Base-by-base conservation (phyloP, 1,139 yeast genomes). In the Kodamaea derodonti region DNA sequence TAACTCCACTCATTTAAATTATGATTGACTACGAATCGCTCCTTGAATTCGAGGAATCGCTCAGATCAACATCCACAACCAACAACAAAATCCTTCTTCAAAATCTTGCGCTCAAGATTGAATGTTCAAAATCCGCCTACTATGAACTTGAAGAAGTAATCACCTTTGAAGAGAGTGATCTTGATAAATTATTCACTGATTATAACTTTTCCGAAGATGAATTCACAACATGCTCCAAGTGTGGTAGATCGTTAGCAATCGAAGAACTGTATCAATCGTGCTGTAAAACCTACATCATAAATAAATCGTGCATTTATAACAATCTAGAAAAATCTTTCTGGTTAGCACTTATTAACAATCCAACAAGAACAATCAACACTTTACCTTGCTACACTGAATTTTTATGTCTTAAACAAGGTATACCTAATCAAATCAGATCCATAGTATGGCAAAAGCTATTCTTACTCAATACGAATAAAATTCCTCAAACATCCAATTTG, bases 331-430 rank as follows among this genome's bases (percentile, higher is more conserved):
- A 52, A 25, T 56, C 64, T 4, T 74, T 58, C 45, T 73, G 78
- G 78, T 48, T 65, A 35, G 58, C 69, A 25, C 70, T 73, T 36
- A 52, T 74, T 27, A 62, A 60, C 36, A 61, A 67, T 42, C 75
- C 75, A 2, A 59, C 70, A 13, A 59, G 65, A 33, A 72, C 78
- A 20, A 58, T 71, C 35, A 59, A 66, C 34, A 62, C 73, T 1
- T 55, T 73, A 27, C 79, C 80, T 4, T 58, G 65, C 47, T 72
- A 69, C 42, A 64, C 77, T 9, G 65, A 69, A 42, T 57, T 65
- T 42, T 49, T 65, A 20, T 58, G 66, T 36, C 49, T 67, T 34
- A 64, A 64, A 36, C 69, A 65, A 36, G 71, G 72, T 3, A 54
- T 69, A 14, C 75, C 74, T 9, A 55, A 51, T 36, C 68, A 61